A percentile compares a stretch with the other conserved stretches of the same genome.
Conservation (phyloP, 1,139 yeast species). For the Suhomyces yuchorum region DNA sequence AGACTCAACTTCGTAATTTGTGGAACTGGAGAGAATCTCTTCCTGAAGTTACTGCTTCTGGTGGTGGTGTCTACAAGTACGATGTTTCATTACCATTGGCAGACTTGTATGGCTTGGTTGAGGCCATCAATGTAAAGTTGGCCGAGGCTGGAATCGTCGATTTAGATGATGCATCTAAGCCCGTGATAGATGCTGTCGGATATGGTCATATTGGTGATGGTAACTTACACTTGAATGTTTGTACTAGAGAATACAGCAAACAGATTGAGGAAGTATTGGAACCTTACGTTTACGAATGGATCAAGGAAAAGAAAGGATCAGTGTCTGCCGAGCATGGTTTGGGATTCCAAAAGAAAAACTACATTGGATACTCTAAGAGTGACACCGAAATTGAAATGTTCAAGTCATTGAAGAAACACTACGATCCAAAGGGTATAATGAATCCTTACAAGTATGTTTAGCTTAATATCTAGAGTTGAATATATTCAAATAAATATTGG, state of each 20-base stretch:
- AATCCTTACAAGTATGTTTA: conserved; percentile 88
- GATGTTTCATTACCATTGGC: conserved; percentile 88
- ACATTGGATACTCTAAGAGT: conserved; percentile 79
- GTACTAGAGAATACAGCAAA: conserved; percentile 81
- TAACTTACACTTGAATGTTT: conserved; percentile 86
- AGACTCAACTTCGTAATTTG: conserved; percentile 74
- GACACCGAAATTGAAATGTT: conserved; percentile 69
- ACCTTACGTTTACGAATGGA: conserved; percentile 94
- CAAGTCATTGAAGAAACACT: conserved; percentile 72
- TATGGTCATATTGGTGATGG: conserved; percentile 98
- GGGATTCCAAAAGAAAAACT: conserved; percentile 93
- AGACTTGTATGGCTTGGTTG: conserved; percentile 78
- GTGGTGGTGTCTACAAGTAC: conserved; percentile 95
- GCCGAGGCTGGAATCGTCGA: conserved; percentile 61
- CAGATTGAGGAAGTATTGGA: conserved; percentile 77
- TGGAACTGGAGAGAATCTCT: conserved; percentile 97
- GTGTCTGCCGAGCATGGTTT: conserved; percentile 97
- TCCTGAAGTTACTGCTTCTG: conserved; percentile 83
- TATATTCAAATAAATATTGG: not conserved
- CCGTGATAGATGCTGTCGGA: conserved; percentile 87
- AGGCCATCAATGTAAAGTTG: conserved; percentile 65
- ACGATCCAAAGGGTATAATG: conserved; percentile 86
- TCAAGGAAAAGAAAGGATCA: conserved; percentile 72
- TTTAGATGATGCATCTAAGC: conserved; percentile 61
- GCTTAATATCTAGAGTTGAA: not conserved